Base-by-base conservation (phyloP, 495 filamentous ascomycete genomes). In the Pseudomonodictys pantanalensis region DNA sequence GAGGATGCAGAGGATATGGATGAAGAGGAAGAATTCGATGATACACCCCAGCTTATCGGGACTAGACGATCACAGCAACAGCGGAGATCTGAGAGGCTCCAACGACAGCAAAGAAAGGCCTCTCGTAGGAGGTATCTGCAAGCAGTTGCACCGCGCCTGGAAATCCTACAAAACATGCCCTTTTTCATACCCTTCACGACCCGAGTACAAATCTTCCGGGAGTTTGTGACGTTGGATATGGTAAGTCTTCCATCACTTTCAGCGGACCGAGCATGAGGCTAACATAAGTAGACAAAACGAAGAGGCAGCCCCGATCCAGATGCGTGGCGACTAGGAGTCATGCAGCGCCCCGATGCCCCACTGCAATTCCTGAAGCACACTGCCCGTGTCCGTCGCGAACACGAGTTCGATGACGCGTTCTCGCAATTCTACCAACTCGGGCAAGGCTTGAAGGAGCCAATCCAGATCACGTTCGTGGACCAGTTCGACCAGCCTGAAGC, bases 381-480 rank as follows among this genome's bases (percentile, higher is more conserved):
- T 52, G 93, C 92, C 1, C 84, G 83, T 45, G 93, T 99, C 52
- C 79, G 82, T 41, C 78, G 93, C 48, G 88, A 91, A 47, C 80
- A 84, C 60, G 78, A 93, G 20, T 97, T 97, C 68, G 79, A 87
- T 22, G 91, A 96, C 73, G 93, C 95, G 0, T 89, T 86, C 69
- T 76, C 86, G 3, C 82, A 92, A 52, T 97, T 95, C 65, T 97
- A 95, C 71, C 69, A 78, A 1, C 79, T 97, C 5, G 86, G 86
- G 0, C 88, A 90, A 15, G 85, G 85, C 0, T 77, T 99, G 53
- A 97, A 97, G 68, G 92, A 99, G 69, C 93, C 95, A 0, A 97
- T 99, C 22, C 91, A 96, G 70, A 97, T 99, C 64, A 92, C 88
- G 12, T 99, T 97, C 66, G 89, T 96, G 15, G 93, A 99, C 66